Base-by-base conservation (phyloP, 176 grass and related monocot genomes). In the Saccharum officinarum region DNA sequence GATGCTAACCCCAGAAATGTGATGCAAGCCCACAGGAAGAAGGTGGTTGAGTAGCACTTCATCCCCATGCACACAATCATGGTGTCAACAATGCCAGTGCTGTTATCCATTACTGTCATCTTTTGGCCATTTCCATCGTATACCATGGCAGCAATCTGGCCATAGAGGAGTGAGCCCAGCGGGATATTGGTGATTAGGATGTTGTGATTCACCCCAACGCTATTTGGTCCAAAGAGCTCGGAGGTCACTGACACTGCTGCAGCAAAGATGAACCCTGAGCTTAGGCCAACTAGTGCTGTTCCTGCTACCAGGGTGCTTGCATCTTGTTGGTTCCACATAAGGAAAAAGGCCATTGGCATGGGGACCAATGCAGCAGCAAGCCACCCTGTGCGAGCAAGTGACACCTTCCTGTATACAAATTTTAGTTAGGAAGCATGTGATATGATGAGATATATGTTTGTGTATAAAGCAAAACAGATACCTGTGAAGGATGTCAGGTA, bases 181-280 rank as follows among this genome's bases (percentile, higher is more conserved):
- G 97, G 97, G 44, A 98, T 98, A 44, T 95, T 98, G 80, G 97
- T 95, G 81, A 98, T 98, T 31, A 98, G 91, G 46, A 98, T 95
- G 78, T 98, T 98, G 79, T 98, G 97, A 71, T 98, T 95, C 68
- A 98, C 90, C 17, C 97, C 93, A 15, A 92, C 59, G 81, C 97
- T 92, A 14, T 92, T 84, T 30, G 93, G 73, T 59, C 97, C 93
- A 10, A 98, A 98, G 50, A 98, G 93, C 82, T 98, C 97, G 3
- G 97, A 98, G 20, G 97, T 95, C 28, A 98, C 84, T 6, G 91
- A 89, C 69, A 98, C 97, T 5, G 97, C 93, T 16, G 89, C 89
- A 2, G 96, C 89, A 12, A 98, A 95, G 83, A 98, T 94, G 81
- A 95, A 98, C 8, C 96, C 96, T 6, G 96, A 98, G 82, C 91